Evolutionary conservation across 371 early-diverging fungal species (phyloP).

Genomic region (Haplosporangium sp.): DNA sequence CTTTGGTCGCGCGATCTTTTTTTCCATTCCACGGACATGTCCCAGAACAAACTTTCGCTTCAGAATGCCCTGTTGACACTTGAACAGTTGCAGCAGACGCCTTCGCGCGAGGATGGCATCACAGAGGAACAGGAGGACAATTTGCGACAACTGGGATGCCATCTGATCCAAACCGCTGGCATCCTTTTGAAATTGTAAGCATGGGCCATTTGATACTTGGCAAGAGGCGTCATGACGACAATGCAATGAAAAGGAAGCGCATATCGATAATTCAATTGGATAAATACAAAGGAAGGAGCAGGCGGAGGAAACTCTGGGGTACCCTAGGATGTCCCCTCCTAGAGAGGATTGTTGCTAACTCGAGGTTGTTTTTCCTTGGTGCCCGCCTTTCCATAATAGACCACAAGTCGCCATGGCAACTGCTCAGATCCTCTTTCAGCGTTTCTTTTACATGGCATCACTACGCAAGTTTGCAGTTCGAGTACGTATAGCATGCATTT

Average conservation of each 20-base stretch:
- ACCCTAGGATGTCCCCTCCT: background rate
- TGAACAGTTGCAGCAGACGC: conserved; percentile 73
- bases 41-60: conserved; percentile 62
- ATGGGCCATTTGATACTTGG: background rate
- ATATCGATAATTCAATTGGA: no score
- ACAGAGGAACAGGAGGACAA: conserved; percentile 75
- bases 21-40: conserved; percentile 14
- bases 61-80: conserved; percentile 79
- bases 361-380: background rate
- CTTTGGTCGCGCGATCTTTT: no score
- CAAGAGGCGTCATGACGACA: no score
- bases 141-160: conserved; percentile 81
- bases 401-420: conserved; percentile 96
- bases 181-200: conserved; percentile 85
- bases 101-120: conserved; percentile 78
- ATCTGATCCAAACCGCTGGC: conserved; percentile 87
- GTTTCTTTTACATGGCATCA: conserved; percentile 89
- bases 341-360: background rate
- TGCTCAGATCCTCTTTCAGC: conserved; percentile 93
- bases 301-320: no score
- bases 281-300: no score
- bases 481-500: conserved; percentile 58
- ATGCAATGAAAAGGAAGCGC: no score
- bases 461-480: conserved; percentile 75
- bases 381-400: conserved; percentile 55